Percentiles rank a stretch among this genome's conserved stretches.
Conservation (phyloP, 345 rosid species). For the Populus deltoides region DNA sequence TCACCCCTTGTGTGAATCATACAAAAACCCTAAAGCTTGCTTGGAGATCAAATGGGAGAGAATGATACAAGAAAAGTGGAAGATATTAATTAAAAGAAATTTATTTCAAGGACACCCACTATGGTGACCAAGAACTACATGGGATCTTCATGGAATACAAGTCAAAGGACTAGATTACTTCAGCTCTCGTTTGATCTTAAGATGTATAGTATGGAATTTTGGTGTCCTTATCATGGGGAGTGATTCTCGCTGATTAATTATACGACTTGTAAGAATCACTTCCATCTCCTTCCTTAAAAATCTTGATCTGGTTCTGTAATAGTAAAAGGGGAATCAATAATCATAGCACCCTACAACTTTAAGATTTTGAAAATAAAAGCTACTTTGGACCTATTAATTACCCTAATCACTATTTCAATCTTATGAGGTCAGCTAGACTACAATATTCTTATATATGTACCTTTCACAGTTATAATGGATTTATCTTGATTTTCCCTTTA, state of each 20-base stretch:
- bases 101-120: constrained; percentile 7
- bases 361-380: constrained; percentile 18
- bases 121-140: constrained; percentile 23
- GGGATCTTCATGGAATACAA: constrained; percentile 13
- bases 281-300: not conserved
- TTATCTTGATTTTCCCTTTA: too few species aligned
- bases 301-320: constrained; percentile 7
- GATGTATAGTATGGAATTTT: not conserved
- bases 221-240: not conserved
- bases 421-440: not conserved
- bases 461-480: too few species aligned
- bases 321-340: constrained; percentile 12
- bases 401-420: not conserved
- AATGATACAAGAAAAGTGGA: constrained; percentile 1
- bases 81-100: not conserved
- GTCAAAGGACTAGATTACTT: not conserved
- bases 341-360: constrained; percentile 29
- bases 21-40: constrained; percentile 17
- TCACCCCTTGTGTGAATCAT: constrained; percentile 15
- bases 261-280: not conserved
- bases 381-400: constrained; percentile 11
- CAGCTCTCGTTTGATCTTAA: not conserved
- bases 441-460: too few species aligned
- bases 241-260: not conserved
- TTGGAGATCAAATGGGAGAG: constrained; percentile 19